Evolutionary conservation across 768 basidiomycete genomes (phyloP).

Genomic region (Podaxis mareebaensis): DNA sequence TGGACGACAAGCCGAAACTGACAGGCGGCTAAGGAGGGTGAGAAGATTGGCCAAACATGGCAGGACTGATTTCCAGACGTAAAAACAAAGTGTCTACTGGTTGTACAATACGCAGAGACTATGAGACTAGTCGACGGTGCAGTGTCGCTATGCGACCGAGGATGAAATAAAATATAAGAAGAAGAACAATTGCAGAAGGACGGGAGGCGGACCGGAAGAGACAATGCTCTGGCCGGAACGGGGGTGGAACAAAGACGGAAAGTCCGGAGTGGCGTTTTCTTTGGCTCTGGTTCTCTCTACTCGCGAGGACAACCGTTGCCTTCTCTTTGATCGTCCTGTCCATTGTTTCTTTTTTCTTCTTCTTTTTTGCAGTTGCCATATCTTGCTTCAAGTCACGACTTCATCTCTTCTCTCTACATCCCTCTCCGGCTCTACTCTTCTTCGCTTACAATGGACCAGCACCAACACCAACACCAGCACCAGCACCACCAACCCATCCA

Average conservation of each 20-base stretch:
- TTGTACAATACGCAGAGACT: not conserved
- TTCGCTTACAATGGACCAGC: slow-evolving; percentile 46
- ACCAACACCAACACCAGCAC: slow-evolving; percentile 37
- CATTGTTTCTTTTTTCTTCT: slow-evolving; percentile 36
- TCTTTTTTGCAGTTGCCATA: slow-evolving; percentile 28
- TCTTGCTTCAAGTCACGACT: slow-evolving; percentile 25
- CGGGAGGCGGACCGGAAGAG: slow-evolving; percentile 7
- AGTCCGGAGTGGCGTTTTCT: slow-evolving; percentile 26
- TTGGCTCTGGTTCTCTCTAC: slow-evolving; percentile 21
- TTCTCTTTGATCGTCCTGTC: slow-evolving; percentile 22
- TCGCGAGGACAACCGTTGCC: slow-evolving; percentile 23
- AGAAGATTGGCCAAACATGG: slow-evolving; percentile 11
- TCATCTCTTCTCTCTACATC: slow-evolving; percentile 15
- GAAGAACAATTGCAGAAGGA: not conserved
- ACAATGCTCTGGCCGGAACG: slow-evolving; percentile 21
- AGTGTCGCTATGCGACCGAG: not conserved
- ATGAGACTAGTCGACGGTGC: not conserved
- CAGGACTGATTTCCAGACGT: not conserved
- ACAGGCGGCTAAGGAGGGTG: not conserved
- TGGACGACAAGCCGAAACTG: not conserved
- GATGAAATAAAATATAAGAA: not conserved
- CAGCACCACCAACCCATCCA: slow-evolving; percentile 40
- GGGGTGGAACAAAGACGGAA: slow-evolving; percentile 20
- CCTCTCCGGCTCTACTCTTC: slow-evolving; percentile 34
- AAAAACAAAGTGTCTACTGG: not conserved